Percentiles rank a stretch among this genome's conserved stretches.
phyloP scores from a whole-genome alignment of 495 filamentous ascomycete species.

The Cercophora scortea region DNA sequence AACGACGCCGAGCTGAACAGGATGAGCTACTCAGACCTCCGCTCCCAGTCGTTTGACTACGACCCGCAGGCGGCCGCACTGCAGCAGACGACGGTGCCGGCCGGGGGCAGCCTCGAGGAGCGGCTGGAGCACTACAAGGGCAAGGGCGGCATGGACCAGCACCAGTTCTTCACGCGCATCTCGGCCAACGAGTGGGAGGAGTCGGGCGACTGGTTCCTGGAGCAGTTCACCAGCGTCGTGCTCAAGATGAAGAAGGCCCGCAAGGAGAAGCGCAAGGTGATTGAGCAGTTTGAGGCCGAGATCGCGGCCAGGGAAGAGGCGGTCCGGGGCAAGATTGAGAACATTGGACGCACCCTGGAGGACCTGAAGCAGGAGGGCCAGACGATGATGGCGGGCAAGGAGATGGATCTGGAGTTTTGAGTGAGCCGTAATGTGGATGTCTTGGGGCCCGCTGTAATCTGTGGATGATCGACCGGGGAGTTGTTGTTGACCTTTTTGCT shows the following conservation, averaged over 20 bases:
- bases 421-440: background rate
- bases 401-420: constrained; percentile 28
- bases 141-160: constrained; percentile 41
- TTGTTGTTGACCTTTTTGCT: background rate
- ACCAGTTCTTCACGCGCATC: constrained; percentile 56
- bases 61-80: constrained; percentile 36
- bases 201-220: constrained; percentile 72
- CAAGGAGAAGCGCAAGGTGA: constrained; percentile 55
- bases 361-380: constrained; percentile 48
- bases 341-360: constrained; percentile 43
- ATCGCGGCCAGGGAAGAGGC: constrained; percentile 40
- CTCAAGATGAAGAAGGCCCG: constrained; percentile 55
- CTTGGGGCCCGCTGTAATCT: too few relatives aligned
- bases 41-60: constrained; percentile 45
- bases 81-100: constrained; percentile 10
- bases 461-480: background rate
- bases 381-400: constrained; percentile 49
- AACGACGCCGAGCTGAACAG: constrained; percentile 39
- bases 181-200: constrained; percentile 71
- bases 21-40: constrained; percentile 49
- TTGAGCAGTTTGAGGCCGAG: constrained; percentile 63
- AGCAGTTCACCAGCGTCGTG: constrained; percentile 57
- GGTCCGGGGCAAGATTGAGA: constrained; percentile 46
- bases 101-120: constrained; percentile 22
- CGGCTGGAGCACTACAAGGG: constrained; percentile 35